phyloP scores from a whole-genome alignment of 192 early-diverging fungal species.

The Coemansia sp. region DNA sequence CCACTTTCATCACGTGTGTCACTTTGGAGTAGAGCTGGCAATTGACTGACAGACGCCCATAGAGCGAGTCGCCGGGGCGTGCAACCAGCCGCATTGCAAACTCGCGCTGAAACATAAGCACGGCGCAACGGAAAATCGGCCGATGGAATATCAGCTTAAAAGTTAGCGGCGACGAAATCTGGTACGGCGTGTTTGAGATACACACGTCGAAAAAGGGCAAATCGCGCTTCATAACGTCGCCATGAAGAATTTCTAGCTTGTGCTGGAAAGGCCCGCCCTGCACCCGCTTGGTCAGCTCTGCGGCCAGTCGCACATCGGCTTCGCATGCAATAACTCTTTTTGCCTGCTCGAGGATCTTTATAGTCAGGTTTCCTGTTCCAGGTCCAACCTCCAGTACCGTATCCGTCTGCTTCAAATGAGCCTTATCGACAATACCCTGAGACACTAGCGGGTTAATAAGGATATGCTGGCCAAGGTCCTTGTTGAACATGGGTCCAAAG shows the following conservation, averaged over 20 bases:
- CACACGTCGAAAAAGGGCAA: conserved; percentile 98
- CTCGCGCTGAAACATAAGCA: conserved; percentile 99
- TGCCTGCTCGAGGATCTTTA: conserved; percentile 86
- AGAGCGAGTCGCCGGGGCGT: conserved; percentile 88
- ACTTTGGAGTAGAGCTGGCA: conserved; percentile 94
- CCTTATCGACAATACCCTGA: conserved; percentile 96
- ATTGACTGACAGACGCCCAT: conserved; percentile 90
- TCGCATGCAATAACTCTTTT: conserved; percentile 96
- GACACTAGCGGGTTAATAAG: conserved; percentile 97
- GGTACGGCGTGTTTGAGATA: conserved; percentile 97
- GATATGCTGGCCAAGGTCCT: conserved; percentile 97
- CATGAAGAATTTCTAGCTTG: conserved; percentile 89
- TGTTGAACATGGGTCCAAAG: conserved; percentile 94
- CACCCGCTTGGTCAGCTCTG: conserved; percentile 95
- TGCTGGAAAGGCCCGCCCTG: conserved; percentile 70
- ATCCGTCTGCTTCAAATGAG: conserved; percentile 66
- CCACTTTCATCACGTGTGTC: conserved; percentile 95
- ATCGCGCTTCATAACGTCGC: conserved; percentile 96
- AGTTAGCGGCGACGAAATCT: conserved; percentile 92
- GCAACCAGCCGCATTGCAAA: conserved; percentile 94
- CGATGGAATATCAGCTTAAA: conserved; percentile 96
- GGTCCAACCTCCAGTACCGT: conserved; percentile 93
- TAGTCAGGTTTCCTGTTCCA: conserved; percentile 97
- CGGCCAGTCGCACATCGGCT: conserved; percentile 94
- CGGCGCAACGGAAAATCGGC: conserved; percentile 85